phyloP scores from a whole-genome alignment of 2,329 filamentous ascomycete species.

The Epichloe typhina region DNA sequence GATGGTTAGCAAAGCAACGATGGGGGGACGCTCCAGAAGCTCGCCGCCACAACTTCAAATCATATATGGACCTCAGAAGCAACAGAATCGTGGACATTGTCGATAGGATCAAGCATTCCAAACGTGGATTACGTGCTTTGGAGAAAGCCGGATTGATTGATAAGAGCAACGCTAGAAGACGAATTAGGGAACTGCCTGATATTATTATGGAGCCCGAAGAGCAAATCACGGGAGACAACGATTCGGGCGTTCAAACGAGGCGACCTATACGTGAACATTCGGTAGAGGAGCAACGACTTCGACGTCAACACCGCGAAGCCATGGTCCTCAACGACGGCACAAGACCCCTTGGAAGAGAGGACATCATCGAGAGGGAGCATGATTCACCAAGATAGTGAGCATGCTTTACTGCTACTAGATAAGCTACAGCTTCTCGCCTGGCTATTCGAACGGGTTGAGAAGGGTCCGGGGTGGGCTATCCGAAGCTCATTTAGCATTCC shows the following conservation, averaged over 20 bases:
- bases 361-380: constrained; percentile 61
- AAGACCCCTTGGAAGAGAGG: constrained; percentile 55
- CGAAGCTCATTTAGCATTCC: not conserved
- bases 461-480: not conserved
- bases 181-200: constrained; percentile 18
- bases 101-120: constrained; percentile 33
- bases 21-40: constrained; percentile 51
- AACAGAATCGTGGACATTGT: constrained; percentile 42
- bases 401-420: not conserved
- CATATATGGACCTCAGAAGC: constrained; percentile 34
- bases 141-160: constrained; percentile 35
- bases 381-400: constrained; percentile 21
- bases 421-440: not conserved
- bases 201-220: constrained; percentile 22
- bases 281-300: constrained; percentile 55
- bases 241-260: constrained; percentile 15
- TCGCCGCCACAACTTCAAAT: constrained; percentile 37
- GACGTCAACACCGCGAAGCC: constrained; percentile 68
- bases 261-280: constrained; percentile 35
- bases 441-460: not conserved
- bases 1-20: constrained; percentile 61
- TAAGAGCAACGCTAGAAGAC: constrained; percentile 18
- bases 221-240: constrained; percentile 12
- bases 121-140: constrained; percentile 37
- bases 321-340: constrained; percentile 87